Conservation (phyloP, 495 filamentous ascomycete species). For the Talaromyces proteolyticus region DNA sequence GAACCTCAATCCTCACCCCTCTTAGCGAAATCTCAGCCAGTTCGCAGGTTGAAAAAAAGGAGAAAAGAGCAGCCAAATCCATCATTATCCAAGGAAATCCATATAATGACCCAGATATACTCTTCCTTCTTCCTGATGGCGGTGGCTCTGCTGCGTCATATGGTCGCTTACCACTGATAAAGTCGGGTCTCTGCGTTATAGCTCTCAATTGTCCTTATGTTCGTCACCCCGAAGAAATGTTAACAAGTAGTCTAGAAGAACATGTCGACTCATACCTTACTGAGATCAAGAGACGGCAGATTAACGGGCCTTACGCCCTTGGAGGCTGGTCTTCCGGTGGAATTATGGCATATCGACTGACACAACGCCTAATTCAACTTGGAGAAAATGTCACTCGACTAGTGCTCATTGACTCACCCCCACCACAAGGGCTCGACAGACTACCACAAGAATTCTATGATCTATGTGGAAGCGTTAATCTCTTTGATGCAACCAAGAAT, state of each 20-base stretch:
- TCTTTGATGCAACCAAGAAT: constrained; percentile 37
- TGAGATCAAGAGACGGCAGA: constrained; percentile 65
- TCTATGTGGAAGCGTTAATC: constrained; percentile 33
- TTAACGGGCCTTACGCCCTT: constrained; percentile 66
- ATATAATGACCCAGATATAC: neutral
- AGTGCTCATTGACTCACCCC: constrained; percentile 37
- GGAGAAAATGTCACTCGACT: constrained; percentile 25
- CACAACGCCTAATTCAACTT: constrained; percentile 19
- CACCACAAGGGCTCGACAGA: constrained; percentile 26
- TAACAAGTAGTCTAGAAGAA: constrained; percentile 45
- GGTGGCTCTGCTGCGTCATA: constrained; percentile 38
- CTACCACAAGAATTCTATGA: constrained; percentile 24
- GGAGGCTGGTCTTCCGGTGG: constrained; percentile 52
- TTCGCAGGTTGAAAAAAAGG: constrained; percentile 32
- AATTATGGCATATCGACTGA: constrained; percentile 33
- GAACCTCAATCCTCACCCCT: constrained; percentile 6
- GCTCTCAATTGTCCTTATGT: constrained; percentile 63
- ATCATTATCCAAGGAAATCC: constrained; percentile 45
- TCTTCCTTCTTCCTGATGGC: constrained; percentile 30
- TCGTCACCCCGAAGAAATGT: constrained; percentile 48
- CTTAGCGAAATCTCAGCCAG: constrained; percentile 23
- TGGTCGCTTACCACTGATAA: constrained; percentile 49
- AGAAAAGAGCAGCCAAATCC: constrained; percentile 42
- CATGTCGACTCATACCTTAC: constrained; percentile 52
- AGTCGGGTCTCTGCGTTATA: constrained; percentile 47